Conservation (phyloP, 2,329 filamentous ascomycete genomes). For the Rhexocercosporidium sp. region DNA sequence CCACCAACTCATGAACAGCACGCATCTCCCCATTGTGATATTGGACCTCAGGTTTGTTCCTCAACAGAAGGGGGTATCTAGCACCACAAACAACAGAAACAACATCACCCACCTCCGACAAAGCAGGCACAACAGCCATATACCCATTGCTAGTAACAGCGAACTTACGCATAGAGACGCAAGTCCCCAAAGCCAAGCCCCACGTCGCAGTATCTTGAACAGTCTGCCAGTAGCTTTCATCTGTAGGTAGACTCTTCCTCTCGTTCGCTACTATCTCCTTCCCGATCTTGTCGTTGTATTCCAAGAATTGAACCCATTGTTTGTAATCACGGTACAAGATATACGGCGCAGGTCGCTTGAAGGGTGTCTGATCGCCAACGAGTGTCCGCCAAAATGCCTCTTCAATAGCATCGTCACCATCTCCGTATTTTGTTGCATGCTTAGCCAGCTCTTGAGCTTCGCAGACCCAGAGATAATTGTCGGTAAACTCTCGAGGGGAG, state of each 20-base stretch:
- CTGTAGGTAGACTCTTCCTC: neutral
- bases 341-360: neutral
- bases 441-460: neutral
- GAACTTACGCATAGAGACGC: neutral
- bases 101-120: neutral
- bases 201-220: neutral
- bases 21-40: neutral
- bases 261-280: neutral
- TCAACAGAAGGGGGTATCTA: neutral
- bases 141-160: neutral
- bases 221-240: neutral
- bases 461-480: neutral
- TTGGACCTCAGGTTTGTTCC: neutral
- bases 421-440: neutral
- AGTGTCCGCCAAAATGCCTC: neutral
- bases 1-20: neutral
- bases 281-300: neutral
- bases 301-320: neutral
- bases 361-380: neutral
- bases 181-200: neutral
- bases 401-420: neutral
- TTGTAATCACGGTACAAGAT: neutral
- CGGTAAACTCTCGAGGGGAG: neutral
- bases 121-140: neutral
- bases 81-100: neutral